These are phyloP conservation scores for Torrubiellomyces zombiae DNA, from an alignment of 2,329 filamentous ascomycete species.

Conservation along the genomic window DNA sequence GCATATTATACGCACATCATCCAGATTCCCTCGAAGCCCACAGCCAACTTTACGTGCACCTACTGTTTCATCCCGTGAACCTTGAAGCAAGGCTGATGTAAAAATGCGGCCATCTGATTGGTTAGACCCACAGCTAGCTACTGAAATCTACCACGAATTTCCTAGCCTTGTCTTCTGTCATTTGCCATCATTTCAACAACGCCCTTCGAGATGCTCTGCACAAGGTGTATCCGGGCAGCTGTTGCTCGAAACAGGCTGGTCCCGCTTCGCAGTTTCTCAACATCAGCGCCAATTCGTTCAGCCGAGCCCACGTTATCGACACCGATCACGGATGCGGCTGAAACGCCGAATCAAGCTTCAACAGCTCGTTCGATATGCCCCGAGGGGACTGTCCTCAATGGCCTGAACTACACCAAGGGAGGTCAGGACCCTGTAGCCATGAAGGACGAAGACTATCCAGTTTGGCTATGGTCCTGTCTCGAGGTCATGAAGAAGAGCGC, in stretches of 20 bases:
- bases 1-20: too few species aligned
- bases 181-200: conserved; percentile 2
- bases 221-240: conserved; percentile 31
- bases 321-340: conserved; percentile 15
- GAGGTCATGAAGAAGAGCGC: conserved; percentile 39
- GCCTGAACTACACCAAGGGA: conserved; percentile 64
- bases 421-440: conserved; percentile 56
- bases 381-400: conserved; percentile 53
- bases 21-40: too few species aligned
- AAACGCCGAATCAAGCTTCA: conserved; percentile 13
- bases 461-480: conserved; percentile 64
- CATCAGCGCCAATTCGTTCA: conserved; percentile 17
- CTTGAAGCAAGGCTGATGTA: too few species aligned
- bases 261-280: conserved; percentile 23
- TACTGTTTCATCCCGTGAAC: too few species aligned
- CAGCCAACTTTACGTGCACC: too few species aligned
- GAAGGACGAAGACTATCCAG: conserved; percentile 60
- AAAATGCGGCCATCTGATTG: conserved; percentile 1
- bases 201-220: conserved; percentile 22
- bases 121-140: background rate
- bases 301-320: conserved; percentile 21
- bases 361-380: conserved; percentile 33
- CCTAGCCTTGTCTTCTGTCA: conserved; percentile 3
- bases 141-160: too few species aligned
- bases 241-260: conserved; percentile 14